phyloP scores from a whole-genome alignment of 148 eudicot species.

The Camellia lanceoleosa region DNA sequence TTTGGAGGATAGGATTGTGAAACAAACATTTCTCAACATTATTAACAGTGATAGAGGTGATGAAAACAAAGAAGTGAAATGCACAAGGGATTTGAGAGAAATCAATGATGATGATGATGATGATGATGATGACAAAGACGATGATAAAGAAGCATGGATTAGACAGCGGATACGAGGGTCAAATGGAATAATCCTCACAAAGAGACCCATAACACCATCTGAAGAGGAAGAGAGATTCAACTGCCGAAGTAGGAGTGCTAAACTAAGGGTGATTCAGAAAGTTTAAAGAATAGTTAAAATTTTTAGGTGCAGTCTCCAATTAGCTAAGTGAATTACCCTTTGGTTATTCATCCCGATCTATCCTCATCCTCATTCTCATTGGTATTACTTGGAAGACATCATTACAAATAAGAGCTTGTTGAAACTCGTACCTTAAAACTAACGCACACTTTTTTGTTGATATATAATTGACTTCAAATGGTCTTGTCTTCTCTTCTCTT shows the following conservation, averaged over 20 bases:
- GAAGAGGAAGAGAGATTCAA: constrained; percentile 74
- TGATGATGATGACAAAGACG: constrained; percentile 26
- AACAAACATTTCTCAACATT: constrained; percentile 81
- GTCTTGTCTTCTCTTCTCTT: too few species aligned
- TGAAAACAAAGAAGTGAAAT: constrained; percentile 9
- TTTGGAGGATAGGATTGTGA: constrained; percentile 93
- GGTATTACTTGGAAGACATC: background rate
- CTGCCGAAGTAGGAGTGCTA: constrained; percentile 83
- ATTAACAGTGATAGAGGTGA: constrained; percentile 28
- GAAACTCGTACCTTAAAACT: too few species aligned
- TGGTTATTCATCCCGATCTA: too few species aligned
- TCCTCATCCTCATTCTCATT: background rate
- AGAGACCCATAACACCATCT: constrained; percentile 85
- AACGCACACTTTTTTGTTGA: too few species aligned
- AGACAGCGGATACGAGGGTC: constrained; percentile 56
- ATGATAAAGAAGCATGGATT: constrained; percentile 65
- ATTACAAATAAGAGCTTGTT: background rate
- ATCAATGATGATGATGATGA: constrained; percentile 6
- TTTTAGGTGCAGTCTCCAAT: background rate
- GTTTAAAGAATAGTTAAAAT: constrained; percentile 17
- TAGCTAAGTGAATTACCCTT: background rate
- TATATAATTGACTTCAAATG: too few species aligned
- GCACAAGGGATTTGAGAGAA: constrained; percentile 13
- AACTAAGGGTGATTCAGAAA: constrained; percentile 87
- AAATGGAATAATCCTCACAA: constrained; percentile 66